Evolutionary conservation across 495 filamentous ascomycete species (phyloP).

Genomic region (Cladorrhinum samala): DNA sequence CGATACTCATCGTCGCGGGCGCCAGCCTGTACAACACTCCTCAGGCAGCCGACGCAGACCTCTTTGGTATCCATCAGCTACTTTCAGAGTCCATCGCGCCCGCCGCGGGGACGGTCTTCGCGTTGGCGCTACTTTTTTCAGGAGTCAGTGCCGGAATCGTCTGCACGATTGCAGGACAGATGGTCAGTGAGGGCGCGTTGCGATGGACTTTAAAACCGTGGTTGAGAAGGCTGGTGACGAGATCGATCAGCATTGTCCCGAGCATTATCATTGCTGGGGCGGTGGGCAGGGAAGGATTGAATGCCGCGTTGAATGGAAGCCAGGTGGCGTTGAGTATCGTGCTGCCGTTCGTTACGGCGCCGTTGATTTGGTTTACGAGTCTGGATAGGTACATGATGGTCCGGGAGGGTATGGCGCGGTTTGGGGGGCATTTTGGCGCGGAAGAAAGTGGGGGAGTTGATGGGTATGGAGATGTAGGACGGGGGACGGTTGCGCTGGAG

Average conservation of each 20-base stretch:
- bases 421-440: slow-evolving; percentile 9
- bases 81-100: slow-evolving; percentile 64
- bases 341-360: slow-evolving; percentile 74
- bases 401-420: slow-evolving; percentile 28
- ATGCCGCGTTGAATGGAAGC: slow-evolving; percentile 36
- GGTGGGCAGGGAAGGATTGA: slow-evolving; percentile 29
- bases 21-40: slow-evolving; percentile 62
- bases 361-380: slow-evolving; percentile 84
- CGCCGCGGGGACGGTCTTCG: slow-evolving; percentile 57
- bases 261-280: slow-evolving; percentile 71
- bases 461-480: neutral
- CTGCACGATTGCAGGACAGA: slow-evolving; percentile 55
- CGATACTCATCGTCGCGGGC: slow-evolving; percentile 85
- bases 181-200: slow-evolving; percentile 53
- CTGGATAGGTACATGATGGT: slow-evolving; percentile 78
- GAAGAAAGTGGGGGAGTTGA: slow-evolving; percentile 11
- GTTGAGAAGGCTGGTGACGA: slow-evolving; percentile 45
- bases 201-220: slow-evolving; percentile 54
- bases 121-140: slow-evolving; percentile 48
- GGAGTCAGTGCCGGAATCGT: slow-evolving; percentile 51
- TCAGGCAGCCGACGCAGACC: slow-evolving; percentile 56
- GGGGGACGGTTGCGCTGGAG: neutral
- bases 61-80: slow-evolving; percentile 78
- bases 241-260: slow-evolving; percentile 65
- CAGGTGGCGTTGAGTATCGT: slow-evolving; percentile 80